A percentile compares a stretch with the other conserved stretches of the same genome.
Evolutionary conservation across 2,329 filamentous ascomycete genomes (phyloP).

Genomic region (Cladophialophora immunda): DNA sequence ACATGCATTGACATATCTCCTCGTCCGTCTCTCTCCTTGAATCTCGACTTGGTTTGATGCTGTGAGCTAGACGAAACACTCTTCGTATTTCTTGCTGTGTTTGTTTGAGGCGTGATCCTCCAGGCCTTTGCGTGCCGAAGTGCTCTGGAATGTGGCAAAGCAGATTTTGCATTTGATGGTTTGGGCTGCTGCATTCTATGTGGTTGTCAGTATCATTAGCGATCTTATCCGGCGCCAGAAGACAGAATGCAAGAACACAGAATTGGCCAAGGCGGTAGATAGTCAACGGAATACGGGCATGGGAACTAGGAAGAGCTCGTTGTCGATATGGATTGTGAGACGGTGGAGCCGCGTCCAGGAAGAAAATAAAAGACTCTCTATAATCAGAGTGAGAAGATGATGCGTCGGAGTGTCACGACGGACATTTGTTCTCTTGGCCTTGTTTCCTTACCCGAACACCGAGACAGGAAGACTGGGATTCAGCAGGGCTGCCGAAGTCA

Average conservation of each 20-base stretch:
- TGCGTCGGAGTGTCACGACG: background rate
- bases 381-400: background rate
- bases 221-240: background rate
- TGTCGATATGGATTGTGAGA: background rate
- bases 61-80: constrained; percentile 68
- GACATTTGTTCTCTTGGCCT: background rate
- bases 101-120: constrained; percentile 78
- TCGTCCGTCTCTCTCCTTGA: background rate
- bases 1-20: background rate
- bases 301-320: background rate
- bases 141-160: constrained; percentile 82
- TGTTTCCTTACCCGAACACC: background rate
- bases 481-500: background rate
- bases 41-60: background rate
- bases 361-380: background rate
- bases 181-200: constrained; percentile 75
- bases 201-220: constrained; percentile 13
- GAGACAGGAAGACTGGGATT: background rate
- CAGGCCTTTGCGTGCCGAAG: constrained; percentile 75
- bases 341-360: background rate
- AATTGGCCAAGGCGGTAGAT: background rate
- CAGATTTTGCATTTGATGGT: constrained; percentile 79
- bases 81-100: constrained; percentile 73
- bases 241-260: background rate
- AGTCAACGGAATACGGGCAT: background rate